A percentile compares a stretch with the other conserved stretches of the same genome.
phyloP scores from a whole-genome alignment of 1,284 basidiomycete genomes.

The Naganishia sp. region DNA sequence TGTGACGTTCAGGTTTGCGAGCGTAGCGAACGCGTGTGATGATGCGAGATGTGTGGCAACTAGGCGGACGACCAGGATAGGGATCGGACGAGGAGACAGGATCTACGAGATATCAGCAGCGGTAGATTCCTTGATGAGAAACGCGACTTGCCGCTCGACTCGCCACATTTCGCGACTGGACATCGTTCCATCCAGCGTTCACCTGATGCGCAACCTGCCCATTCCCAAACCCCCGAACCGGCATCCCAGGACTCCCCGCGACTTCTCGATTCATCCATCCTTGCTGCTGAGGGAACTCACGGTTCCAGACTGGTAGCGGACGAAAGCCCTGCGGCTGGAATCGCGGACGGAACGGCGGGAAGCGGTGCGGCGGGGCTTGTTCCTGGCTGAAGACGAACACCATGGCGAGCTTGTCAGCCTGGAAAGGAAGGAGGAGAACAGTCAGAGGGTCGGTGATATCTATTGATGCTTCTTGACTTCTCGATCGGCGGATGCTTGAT shows the following conservation, averaged over 20 bases:
- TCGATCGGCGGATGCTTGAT: neutral
- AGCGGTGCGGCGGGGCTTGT: no score
- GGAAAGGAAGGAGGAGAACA: no score
- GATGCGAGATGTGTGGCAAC: constrained; percentile 8
- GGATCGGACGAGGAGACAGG: neutral
- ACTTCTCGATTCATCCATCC: no score
- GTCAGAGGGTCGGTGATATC: neutral
- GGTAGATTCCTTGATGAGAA: neutral
- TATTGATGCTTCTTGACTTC: neutral
- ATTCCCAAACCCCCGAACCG: no score
- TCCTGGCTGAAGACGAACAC: neutral
- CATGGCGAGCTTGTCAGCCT: neutral
- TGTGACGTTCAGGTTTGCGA: constrained; percentile 10
- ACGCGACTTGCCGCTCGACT: neutral
- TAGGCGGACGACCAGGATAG: neutral
- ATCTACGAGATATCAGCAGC: constrained; percentile 1
- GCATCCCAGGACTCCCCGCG: no score
- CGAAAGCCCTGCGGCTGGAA: no score
- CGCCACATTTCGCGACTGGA: neutral
- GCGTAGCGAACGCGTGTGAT: constrained; percentile 14
- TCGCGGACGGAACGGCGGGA: no score
- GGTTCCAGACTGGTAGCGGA: no score
- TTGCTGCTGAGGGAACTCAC: no score
- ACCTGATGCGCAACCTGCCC: no score
- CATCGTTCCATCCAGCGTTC: neutral